Percentiles rank a stretch among this genome's conserved stretches.
Conservation (phyloP, 371 early-diverging fungal species). For the Actinomortierella wolfii region DNA sequence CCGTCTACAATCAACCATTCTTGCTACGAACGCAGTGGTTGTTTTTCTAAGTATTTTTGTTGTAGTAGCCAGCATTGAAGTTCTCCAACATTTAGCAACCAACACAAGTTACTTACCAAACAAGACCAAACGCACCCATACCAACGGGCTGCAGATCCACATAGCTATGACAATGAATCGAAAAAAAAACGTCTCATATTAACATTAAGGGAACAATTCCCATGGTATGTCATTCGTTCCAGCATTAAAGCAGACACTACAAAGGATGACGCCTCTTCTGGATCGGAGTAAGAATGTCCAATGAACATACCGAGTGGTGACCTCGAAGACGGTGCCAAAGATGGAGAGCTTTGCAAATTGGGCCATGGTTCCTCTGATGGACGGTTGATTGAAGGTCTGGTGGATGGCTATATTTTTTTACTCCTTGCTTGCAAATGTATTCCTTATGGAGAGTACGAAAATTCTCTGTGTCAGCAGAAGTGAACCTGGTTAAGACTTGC, state of each 20-base stretch:
- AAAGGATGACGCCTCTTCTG: not conserved
- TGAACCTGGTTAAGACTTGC: too few relatives aligned
- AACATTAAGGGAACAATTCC: not conserved
- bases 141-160: slow-evolving; percentile 94
- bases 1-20: too few relatives aligned
- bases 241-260: not conserved
- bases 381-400: not conserved
- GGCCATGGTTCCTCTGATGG: slow-evolving; percentile 55
- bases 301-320: slow-evolving; percentile 75
- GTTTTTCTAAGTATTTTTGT: too few relatives aligned
- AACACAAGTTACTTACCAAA: slow-evolving; percentile 69
- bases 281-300: too few relatives aligned
- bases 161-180: slow-evolving; percentile 60
- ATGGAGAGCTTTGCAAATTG: slow-evolving; percentile 86
- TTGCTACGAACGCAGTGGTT: too few relatives aligned
- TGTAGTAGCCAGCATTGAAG: too few relatives aligned
- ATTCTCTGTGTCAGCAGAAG: too few relatives aligned
- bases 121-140: slow-evolving; percentile 96
- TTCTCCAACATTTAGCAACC: too few relatives aligned
- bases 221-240: not conserved
- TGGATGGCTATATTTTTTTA: too few relatives aligned
- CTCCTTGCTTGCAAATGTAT: too few relatives aligned
- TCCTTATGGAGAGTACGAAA: too few relatives aligned
- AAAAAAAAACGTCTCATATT: not conserved
- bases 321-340: slow-evolving; percentile 93